phyloP scores from a whole-genome alignment of 345 rosid species.

The Citrus medica region DNA sequence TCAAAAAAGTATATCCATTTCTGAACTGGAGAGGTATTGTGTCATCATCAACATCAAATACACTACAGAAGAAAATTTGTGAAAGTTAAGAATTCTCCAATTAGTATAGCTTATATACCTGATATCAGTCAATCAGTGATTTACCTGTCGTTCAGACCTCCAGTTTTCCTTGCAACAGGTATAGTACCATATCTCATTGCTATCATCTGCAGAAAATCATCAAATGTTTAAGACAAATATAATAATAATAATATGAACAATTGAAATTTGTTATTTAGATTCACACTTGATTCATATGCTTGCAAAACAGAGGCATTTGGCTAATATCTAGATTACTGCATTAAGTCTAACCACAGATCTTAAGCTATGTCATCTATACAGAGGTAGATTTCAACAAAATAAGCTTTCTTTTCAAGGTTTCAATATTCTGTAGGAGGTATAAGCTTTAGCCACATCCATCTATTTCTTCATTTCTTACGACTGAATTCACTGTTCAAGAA shows the following conservation, averaged over 20 bases:
- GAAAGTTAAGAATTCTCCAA: constrained; percentile 4
- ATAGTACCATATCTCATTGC: constrained; percentile 91
- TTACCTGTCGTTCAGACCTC: constrained; percentile 93
- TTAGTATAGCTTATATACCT: constrained; percentile 6
- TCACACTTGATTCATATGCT: background rate
- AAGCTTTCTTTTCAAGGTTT: constrained; percentile 2
- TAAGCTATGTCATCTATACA: background rate
- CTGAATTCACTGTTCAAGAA: constrained; percentile 5
- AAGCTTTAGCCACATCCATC: background rate
- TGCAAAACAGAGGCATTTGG: background rate
- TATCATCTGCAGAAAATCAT: constrained; percentile 61
- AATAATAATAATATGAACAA: background rate
- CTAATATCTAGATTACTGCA: background rate
- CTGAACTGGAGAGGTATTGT: constrained; percentile 62
- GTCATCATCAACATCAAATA: constrained; percentile 82
- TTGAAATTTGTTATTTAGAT: background rate
- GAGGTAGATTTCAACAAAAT: background rate
- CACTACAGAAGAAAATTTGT: constrained; percentile 37
- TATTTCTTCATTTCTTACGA: background rate
- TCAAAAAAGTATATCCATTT: constrained; percentile 70
- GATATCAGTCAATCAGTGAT: constrained; percentile 3
- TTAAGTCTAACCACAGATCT: background rate
- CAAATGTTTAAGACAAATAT: background rate
- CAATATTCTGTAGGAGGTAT: background rate
- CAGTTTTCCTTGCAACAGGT: constrained; percentile 87